Evolutionary conservation across 2,329 filamentous ascomycete species (phyloP), one percentile per base, ranked within the genome.

Genomic region (Ploettnerulaceae sp.): DNA sequence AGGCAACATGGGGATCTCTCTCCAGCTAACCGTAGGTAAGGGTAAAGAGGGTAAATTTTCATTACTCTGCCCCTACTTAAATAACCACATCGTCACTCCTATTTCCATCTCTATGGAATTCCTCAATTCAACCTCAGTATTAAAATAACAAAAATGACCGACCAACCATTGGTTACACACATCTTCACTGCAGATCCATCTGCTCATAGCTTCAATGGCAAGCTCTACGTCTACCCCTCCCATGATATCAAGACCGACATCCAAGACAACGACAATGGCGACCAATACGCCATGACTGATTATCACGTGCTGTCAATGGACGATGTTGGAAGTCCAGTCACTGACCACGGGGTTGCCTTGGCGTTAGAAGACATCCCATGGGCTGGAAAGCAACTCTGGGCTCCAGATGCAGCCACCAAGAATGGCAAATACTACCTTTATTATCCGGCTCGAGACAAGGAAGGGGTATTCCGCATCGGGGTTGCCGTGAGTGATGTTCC

Each of bases 281-380:
- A 89, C 68, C 86, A 89, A 64, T 89, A 89, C 65, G 86, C 88
- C 69, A 90, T 89, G 86, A 74, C 70, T 46, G 86, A 90, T 70
- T 90, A 90, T 73, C 85, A 89, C 66, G 86, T 90, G 64, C 82
- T 89, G 66, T 70, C 69, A 21, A 66, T 78, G 48, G 74, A 78
- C 45, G 69, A 73, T 1, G 69, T 79, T 18, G 74, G 73, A 50
- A 70, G 71, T 0, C 69, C 72, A 14, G 82, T 89, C 2, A 81
- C 74, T 15, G 86, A 89, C 69, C 85, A 89, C 67, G 85, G 85
- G 58, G 72, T 85, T 38, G 84, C 76, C 11, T 75, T 91, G 31
- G 73, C 71, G 44, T 70, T 76, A 34, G 72, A 77, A 39, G 80
- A 87, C 59, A 71, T 90, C 24, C 84, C 84, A 22, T 90, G 86